Evolutionary conservation across 768 basidiomycete species (phyloP).

Genomic region (Russula compacta): DNA sequence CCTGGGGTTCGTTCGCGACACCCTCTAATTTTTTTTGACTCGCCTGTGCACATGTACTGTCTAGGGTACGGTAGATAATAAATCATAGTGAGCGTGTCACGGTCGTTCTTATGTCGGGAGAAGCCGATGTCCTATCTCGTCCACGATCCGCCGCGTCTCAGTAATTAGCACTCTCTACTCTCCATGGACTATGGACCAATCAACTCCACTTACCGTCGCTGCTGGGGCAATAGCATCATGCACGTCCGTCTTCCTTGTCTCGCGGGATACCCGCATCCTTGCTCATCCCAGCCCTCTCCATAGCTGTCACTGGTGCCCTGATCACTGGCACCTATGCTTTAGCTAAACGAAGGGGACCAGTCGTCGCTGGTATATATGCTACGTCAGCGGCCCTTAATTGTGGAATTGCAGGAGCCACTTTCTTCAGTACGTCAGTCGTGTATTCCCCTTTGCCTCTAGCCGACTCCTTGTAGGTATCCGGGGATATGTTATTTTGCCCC

Average conservation of each 20-base stretch:
- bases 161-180: not conserved
- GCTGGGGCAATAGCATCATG: slow-evolving; percentile 60
- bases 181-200: slow-evolving; percentile 23
- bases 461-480: slow-evolving; percentile 44
- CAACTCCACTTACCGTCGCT: slow-evolving; percentile 36
- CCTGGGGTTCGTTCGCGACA: slow-evolving; percentile 66
- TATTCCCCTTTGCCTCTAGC: not conserved
- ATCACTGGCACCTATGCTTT: slow-evolving; percentile 38
- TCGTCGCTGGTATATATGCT: slow-evolving; percentile 34
- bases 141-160: not conserved
- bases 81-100: no score
- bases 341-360: slow-evolving; percentile 39
- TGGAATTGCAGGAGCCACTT: slow-evolving; percentile 59
- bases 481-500: slow-evolving; percentile 67
- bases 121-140: not conserved
- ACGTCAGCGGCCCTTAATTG: slow-evolving; percentile 62
- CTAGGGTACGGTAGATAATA: no score
- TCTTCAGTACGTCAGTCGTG: slow-evolving; percentile 54
- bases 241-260: slow-evolving; percentile 57
- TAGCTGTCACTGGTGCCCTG: slow-evolving; percentile 50
- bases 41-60: not conserved
- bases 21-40: slow-evolving; percentile 30
- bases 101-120: not conserved
- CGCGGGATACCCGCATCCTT: slow-evolving; percentile 20
- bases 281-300: slow-evolving; percentile 20